phyloP scores from a whole-genome alignment of 2,329 filamentous ascomycete genomes.

The Aspergillus texensis region DNA sequence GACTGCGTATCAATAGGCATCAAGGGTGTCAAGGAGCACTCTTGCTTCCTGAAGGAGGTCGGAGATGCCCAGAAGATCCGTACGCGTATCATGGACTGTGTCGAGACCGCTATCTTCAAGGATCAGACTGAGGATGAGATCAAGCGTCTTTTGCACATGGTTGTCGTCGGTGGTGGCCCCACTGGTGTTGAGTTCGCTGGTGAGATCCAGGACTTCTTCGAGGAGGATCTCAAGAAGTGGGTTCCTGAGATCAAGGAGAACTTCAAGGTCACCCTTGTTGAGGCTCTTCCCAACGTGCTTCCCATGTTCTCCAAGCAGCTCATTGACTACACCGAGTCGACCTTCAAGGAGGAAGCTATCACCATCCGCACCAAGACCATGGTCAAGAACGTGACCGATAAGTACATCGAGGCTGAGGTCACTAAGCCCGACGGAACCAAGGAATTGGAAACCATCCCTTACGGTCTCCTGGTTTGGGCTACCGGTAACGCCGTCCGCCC shows the following conservation, averaged over 20 bases:
- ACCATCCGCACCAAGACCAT: conserved; percentile 97
- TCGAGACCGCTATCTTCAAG: conserved; percentile 98
- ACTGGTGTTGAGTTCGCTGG: conserved; percentile 98
- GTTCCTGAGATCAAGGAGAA: conserved; percentile 92
- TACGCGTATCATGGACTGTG: conserved; percentile 99
- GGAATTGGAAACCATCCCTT: conserved; percentile 78
- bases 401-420: conserved; percentile 86
- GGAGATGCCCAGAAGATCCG: conserved; percentile 93
- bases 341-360: conserved; percentile 98
- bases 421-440: conserved; percentile 83
- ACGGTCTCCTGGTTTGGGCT: conserved; percentile 96
- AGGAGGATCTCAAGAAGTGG: conserved; percentile 97
- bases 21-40: conserved; percentile 90
- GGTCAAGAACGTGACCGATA: conserved; percentile 96
- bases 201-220: conserved; percentile 98
- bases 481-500: conserved; percentile 93
- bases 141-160: conserved; percentile 96
- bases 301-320: conserved; percentile 99
- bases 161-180: conserved; percentile 88
- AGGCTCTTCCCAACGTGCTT: conserved; percentile 90
- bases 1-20: conserved; percentile 59
- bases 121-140: conserved; percentile 86
- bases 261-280: conserved; percentile 96
- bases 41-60: conserved; percentile 98
- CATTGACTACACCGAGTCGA: conserved; percentile 99